Evolutionary conservation across 2,329 filamentous ascomycete species (phyloP), one percentile per base, ranked within the genome.

Genomic region (Chrysoporthe austroafricana): DNA sequence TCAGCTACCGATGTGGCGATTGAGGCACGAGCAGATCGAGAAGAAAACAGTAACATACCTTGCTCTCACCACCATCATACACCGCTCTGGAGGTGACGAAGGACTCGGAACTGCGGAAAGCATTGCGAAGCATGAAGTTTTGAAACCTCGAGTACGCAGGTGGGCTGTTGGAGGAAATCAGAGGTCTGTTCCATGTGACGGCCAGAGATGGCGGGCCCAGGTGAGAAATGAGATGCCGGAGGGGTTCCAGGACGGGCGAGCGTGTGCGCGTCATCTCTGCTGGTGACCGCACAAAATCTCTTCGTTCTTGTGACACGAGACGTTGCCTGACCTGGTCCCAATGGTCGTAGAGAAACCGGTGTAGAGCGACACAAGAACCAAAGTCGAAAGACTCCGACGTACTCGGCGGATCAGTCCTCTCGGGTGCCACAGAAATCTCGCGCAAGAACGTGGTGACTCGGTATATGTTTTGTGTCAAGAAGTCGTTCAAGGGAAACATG

Each of bases 121-220:
- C 89, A 74, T 91, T 90, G 21, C 86, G 85, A 58, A 91, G 82
- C 89, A 91, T 91, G 73, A 91, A 91, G 71, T 91, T 87, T 71
- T 91, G 89, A 71, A 91, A 91, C 34, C 88, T 82, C 2, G 88
- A 90, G 74, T 91, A 91, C 7, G 86, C 80, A 0, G 87, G 86
- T 4, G 89, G 88, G 21, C 79, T 86, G 70, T 91, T 91, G 36
- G 83, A 76, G 1, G 87, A 86, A n/a, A 91, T 86, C 62, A 86
- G 84, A 11, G 89, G 89, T 62, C 88, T 81, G 71, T 90, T 91
- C 88, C 89, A 91, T 0, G 88, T 90, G 7, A 91, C 86, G 57
- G 89, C 88, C 70, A 91, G 80, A 1, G 88, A 88, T 21, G 89
- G 89, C 13, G 89, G 88, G 0, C 89, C 89, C 32, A 91, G 81